Evolutionary conservation across 345 rosid genomes (phyloP).

Genomic region (Garcia nutans): DNA sequence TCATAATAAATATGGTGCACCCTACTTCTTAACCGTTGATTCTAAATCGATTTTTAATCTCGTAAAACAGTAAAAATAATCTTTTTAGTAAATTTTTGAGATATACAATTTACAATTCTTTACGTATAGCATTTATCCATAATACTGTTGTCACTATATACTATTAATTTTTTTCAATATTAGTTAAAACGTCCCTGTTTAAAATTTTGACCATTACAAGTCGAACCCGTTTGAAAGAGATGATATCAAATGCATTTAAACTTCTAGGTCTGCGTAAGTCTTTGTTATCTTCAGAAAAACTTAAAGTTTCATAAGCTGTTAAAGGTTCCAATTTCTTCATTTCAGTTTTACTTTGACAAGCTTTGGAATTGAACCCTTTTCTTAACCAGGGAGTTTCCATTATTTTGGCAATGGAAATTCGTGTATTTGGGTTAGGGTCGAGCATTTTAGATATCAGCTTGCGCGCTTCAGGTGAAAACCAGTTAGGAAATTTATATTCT

Average conservation of each 20-base stretch:
- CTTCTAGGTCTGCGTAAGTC: constrained; percentile 9
- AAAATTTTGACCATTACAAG: too few species aligned
- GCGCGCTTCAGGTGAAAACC: constrained; percentile 19
- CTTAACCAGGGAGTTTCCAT: constrained; percentile 20
- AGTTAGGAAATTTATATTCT: constrained; percentile 17
- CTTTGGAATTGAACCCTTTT: constrained; percentile 1
- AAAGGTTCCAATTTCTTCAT: neutral
- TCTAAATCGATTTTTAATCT: too few species aligned
- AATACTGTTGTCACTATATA: too few species aligned
- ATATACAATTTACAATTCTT: too few species aligned
- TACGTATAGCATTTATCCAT: too few species aligned
- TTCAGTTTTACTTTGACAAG: neutral
- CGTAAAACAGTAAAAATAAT: too few species aligned
- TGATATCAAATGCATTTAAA: constrained; percentile 26
- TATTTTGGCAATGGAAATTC: constrained; percentile 17
- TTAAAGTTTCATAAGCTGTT: neutral
- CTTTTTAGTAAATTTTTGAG: too few species aligned
- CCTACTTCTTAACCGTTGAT: too few species aligned
- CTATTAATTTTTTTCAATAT: too few species aligned
- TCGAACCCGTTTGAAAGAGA: constrained; percentile 20
- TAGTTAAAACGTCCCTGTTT: too few species aligned
- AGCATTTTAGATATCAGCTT: constrained; percentile 20
- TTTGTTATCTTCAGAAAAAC: constrained; percentile 1
- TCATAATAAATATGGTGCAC: too few species aligned
- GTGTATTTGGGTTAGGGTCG: constrained; percentile 5